Evolutionary conservation across 805 yeast genomes (phyloP).

Genomic region (Candida taoyuanica): DNA sequence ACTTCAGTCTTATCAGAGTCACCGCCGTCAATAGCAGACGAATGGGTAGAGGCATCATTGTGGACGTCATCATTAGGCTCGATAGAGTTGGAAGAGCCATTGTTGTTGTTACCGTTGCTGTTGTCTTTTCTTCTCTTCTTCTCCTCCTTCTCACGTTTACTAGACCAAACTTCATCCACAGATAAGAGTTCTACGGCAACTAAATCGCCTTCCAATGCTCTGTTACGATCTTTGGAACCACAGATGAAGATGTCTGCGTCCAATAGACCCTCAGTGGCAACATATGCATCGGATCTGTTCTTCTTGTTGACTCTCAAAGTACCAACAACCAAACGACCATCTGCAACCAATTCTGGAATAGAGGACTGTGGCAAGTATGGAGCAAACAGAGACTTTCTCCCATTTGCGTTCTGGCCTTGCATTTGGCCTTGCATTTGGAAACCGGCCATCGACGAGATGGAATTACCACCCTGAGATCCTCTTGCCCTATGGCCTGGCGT

Average conservation of each 20-base stretch:
- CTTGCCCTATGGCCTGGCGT: slow-evolving; percentile 79
- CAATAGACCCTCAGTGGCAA: slow-evolving; percentile 90
- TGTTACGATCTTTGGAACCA: slow-evolving; percentile 96
- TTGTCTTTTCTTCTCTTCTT: slow-evolving; percentile 85
- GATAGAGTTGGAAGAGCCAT: slow-evolving; percentile 51
- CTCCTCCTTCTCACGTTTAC: slow-evolving; percentile 94
- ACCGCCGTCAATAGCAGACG: slow-evolving; percentile 8
- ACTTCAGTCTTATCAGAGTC: slow-evolving; percentile 21
- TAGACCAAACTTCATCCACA: slow-evolving; percentile 97
- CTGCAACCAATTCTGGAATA: slow-evolving; percentile 81
- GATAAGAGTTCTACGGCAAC: slow-evolving; percentile 93
- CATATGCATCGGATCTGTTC: slow-evolving; percentile 96
- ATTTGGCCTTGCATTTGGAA: slow-evolving; percentile 24
- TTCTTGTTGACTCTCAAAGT: slow-evolving; percentile 90
- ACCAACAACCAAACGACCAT: slow-evolving; percentile 91
- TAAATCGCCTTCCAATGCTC: slow-evolving; percentile 94
- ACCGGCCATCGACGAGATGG: slow-evolving; percentile 31
- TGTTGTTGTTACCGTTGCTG: too few species aligned
- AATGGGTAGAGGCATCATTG: slow-evolving; percentile 68
- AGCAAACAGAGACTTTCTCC: slow-evolving; percentile 81
- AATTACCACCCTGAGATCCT: slow-evolving; percentile 65
- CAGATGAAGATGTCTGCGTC: slow-evolving; percentile 97
- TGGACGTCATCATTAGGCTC: slow-evolving; percentile 68
- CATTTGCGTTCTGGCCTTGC: slow-evolving; percentile 26
- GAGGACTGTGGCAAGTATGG: slow-evolving; percentile 94